phyloP scores from a whole-genome alignment of 495 filamentous ascomycete species.

The Tetracladium setigerum region DNA sequence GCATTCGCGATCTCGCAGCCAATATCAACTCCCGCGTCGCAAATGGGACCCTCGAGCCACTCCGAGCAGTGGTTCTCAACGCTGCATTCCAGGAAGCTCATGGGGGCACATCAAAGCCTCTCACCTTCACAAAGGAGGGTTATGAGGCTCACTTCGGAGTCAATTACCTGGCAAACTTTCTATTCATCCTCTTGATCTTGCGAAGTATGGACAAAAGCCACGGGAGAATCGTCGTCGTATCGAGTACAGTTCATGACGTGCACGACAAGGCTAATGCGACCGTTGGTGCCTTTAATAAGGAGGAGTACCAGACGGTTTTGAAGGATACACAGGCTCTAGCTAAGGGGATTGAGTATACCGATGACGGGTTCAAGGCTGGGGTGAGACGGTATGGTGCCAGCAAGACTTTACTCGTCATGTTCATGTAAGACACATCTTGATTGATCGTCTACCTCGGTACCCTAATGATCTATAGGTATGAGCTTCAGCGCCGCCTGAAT shows the following conservation, averaged over 20 bases:
- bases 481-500: slow-evolving; percentile 26
- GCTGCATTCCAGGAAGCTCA: slow-evolving; percentile 31
- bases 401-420: slow-evolving; percentile 32
- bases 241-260: slow-evolving; percentile 34
- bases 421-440: slow-evolving; percentile 22
- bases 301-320: slow-evolving; percentile 25
- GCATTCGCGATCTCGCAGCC: slow-evolving; percentile 30
- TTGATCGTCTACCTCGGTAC: background rate
- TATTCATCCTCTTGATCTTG: slow-evolving; percentile 35
- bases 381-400: slow-evolving; percentile 32
- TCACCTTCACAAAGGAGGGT: slow-evolving; percentile 29
- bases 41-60: slow-evolving; percentile 29
- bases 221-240: slow-evolving; percentile 35
- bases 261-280: slow-evolving; percentile 15
- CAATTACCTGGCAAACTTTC: slow-evolving; percentile 38
- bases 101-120: background rate
- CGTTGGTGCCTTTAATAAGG: slow-evolving; percentile 11
- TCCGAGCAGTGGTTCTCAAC: slow-evolving; percentile 37
- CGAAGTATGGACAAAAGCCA: slow-evolving; percentile 33
- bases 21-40: slow-evolving; percentile 31
- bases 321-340: slow-evolving; percentile 24
- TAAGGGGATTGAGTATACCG: slow-evolving; percentile 26
- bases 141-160: slow-evolving; percentile 37
- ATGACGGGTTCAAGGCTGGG: slow-evolving; percentile 20
- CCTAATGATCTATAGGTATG: slow-evolving; percentile 18